A percentile compares a stretch with the other conserved stretches of the same genome.
Evolutionary conservation across 192 early-diverging fungal genomes (phyloP).

Genomic region (Podila verticillata): DNA sequence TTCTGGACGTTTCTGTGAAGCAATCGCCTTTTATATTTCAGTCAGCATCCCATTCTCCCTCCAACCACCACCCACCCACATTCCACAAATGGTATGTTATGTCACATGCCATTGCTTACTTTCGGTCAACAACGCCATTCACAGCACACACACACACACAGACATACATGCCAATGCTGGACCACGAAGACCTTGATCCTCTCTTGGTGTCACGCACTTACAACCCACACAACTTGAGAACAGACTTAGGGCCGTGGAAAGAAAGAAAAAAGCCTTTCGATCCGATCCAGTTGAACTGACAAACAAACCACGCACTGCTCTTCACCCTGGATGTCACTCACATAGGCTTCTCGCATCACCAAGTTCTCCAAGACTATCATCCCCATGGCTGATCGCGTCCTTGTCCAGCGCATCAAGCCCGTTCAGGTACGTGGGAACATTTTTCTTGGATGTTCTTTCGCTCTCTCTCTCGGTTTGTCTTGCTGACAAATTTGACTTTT

Average conservation of each 20-base stretch:
- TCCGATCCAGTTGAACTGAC: no score
- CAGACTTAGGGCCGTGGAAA: no score
- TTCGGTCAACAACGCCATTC: neutral
- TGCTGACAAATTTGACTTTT: neutral
- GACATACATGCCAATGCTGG: no score
- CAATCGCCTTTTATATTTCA: neutral
- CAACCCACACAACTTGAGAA: no score
- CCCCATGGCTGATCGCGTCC: slow-evolving; percentile 97
- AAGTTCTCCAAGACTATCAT: slow-evolving; percentile 83
- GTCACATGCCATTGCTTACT: neutral
- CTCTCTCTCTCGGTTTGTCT: neutral
- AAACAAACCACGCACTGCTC: neutral
- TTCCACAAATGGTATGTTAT: slow-evolving; percentile 1
- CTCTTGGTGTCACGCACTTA: no score
- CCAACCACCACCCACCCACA: neutral
- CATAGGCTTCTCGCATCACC: slow-evolving; percentile 44
- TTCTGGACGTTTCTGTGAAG: neutral
- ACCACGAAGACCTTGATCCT: no score
- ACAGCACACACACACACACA: no score
- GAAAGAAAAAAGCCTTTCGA: no score
- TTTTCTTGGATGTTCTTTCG: neutral
- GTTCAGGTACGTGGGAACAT: slow-evolving; percentile 64
- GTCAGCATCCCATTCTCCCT: neutral
- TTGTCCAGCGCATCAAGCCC: slow-evolving; percentile 97
- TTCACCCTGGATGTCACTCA: neutral